Percentiles rank a stretch among this genome's conserved stretches.
These are phyloP conservation scores for Colletotrichum liaoningense DNA, from an alignment of 2,329 filamentous ascomycete species.

Conservation along the genomic window DNA sequence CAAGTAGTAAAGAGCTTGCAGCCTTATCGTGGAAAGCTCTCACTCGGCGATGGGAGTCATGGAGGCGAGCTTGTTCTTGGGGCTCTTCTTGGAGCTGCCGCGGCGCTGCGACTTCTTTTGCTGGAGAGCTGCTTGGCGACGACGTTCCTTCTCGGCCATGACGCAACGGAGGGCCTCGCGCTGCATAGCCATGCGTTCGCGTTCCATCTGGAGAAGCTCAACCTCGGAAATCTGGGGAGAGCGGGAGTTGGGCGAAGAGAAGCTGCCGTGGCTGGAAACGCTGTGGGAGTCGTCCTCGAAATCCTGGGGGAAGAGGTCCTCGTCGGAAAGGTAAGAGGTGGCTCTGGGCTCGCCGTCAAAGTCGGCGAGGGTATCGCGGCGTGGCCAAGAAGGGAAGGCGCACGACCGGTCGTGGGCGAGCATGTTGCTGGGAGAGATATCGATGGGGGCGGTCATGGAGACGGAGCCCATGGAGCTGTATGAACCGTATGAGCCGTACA, in stretches of 20 bases:
- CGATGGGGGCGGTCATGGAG: conserved; percentile 54
- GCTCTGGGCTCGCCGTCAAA: conserved; percentile 54
- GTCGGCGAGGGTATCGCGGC: conserved; percentile 62
- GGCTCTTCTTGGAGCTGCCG: conserved; percentile 59
- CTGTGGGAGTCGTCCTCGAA: conserved; percentile 63
- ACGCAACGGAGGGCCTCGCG: conserved; percentile 64
- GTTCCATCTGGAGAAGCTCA: conserved; percentile 62
- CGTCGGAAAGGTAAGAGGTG: conserved; percentile 71
- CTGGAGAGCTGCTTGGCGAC: conserved; percentile 50
- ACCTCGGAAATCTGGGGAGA: conserved; percentile 54
- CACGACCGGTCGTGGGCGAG: conserved; percentile 57
- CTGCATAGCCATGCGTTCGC: conserved; percentile 62
- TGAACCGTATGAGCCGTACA: conserved; percentile 63
- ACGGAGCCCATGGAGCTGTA: conserved; percentile 61
- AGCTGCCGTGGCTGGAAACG: conserved; percentile 56
- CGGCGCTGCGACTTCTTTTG: conserved; percentile 50
- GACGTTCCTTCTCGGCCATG: conserved; percentile 66
- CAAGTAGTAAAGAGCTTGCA: neutral
- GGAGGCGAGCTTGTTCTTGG: conserved; percentile 58
- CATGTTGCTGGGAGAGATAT: conserved; percentile 56
- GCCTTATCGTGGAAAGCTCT: conserved; percentile 13
- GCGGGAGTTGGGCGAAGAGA: conserved; percentile 56
- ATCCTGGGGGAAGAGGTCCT: conserved; percentile 69
- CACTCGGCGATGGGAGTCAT: conserved; percentile 68
- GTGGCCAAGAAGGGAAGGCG: conserved; percentile 70